Base-by-base conservation (phyloP, 2,329 filamentous ascomycete genomes). In the Colletotrichum aenigma region DNA sequence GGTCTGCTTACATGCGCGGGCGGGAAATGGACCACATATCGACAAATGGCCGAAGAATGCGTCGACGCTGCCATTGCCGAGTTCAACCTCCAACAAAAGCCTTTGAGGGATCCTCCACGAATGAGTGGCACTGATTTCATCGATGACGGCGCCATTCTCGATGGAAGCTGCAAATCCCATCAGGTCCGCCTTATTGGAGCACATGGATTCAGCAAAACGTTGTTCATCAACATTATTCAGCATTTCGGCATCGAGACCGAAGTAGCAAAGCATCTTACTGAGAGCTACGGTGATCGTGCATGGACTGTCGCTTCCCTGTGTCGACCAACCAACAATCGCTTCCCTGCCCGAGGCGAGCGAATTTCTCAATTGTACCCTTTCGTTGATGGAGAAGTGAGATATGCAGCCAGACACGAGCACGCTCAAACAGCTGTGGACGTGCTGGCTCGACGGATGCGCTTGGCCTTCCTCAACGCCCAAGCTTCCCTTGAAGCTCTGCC, bases 201-300 rank as follows among this genome's bases (percentile, higher is more conserved):
- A 13, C 95, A 98, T 83, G 95, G 95, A 70, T 97, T 93, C 87
- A 96, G 93, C 84, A 96, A 96, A 85, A 90, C 96, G 3, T 92
- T 98, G 28, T 98, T 98, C 87, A 98, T 98, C 88, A 96, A 96
- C 85, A 88, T 98, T 43, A 97, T 98, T 82, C 96, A 98, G 85
- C 95, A 98, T 86, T 98, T 95, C 82, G 95, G 95, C 77, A 87
- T 98, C 72, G 96, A 98, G 85, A 98, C 95, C 21, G 95, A 98
- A 80, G 95, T 98, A 24, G 96, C 96, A 60, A 94, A 95, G 86
- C 96, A 98, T 85, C 89, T 98, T 38, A 94, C 94, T 16, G 91
- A 94, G 81, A 94, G 95, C 72, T 98, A 98, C 83, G 96, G 96
- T 79, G 96, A 98, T 85, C 92, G 96, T 74, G 95, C 96, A 24